Base-by-base conservation (phyloP, 345 rosid species). In the Fremontodendron californicum region DNA sequence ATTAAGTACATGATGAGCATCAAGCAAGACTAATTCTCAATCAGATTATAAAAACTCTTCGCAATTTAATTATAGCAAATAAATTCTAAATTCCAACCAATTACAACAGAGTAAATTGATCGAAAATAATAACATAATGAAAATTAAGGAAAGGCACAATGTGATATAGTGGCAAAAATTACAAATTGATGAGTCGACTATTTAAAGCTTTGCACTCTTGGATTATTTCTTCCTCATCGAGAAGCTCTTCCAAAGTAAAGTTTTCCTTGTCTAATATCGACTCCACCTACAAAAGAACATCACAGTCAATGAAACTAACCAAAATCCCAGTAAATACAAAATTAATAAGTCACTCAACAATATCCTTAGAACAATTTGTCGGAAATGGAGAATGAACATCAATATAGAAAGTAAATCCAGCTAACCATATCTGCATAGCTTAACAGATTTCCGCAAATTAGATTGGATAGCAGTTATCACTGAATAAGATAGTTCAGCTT, bases 181-280 rank as follows among this genome's bases (percentile, higher is more conserved):
- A 96, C 99, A 93, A 96, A 71, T 92, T 92, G 29, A 96, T 94
- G 39, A 96, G 98, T 35, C 99, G 97, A 76, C 93, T 91, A 83
- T 96, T 96, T 79, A 96, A 85, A 62, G 93, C 97, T 86, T 94
- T 96, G 99, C 99, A 96, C 81, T 96, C 99, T 87, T 96, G 99
- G 74, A 96, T 93, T 82, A 96, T 91, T 80, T 96, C 99, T 90
- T 96, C 99, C 87, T 96, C 99, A 48, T 96, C 98, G 78, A 96
- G 84, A 84, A 96, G 97, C 92, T 94, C 98, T 75, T 92, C 99
- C 92, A 96, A 86, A 0, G 98, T 85, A 85, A 88, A 96, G 84
- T 86, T 89, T 68, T 91, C 99, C 82, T 89, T 94, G 91, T 96
- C 97, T 39, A 96, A 79, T 46, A 96, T 74, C 1, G 96, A 81